Conservation (phyloP, 257 asterid species). For the Schizonepeta tenuifolia region DNA sequence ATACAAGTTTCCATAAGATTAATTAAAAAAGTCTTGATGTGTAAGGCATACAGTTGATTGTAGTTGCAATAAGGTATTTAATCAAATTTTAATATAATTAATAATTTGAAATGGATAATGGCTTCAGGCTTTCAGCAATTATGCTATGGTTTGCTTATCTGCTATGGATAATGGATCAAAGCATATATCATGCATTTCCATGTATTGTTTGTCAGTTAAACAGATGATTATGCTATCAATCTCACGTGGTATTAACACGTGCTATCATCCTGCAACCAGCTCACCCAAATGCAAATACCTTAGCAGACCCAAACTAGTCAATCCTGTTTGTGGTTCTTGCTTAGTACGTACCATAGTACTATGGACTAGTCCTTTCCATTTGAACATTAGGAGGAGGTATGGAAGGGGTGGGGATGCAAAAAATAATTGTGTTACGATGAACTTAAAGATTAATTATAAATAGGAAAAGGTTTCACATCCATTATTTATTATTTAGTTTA, state of each 20-base stretch:
- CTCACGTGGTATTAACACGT: neutral
- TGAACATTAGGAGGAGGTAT: neutral
- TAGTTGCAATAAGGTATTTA: neutral
- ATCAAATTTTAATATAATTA: conserved; percentile 1
- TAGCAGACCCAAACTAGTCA: neutral
- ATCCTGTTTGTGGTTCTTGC: neutral
- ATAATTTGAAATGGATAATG: neutral
- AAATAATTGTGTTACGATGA: neutral
- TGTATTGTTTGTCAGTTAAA: neutral
- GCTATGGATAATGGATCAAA: neutral
- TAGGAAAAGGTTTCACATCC: neutral
- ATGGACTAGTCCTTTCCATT: neutral
- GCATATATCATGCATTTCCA: neutral
- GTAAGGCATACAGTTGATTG: neutral
- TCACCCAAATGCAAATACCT: neutral
- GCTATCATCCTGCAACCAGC: neutral
- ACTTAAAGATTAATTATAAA: neutral
- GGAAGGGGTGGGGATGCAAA: neutral
- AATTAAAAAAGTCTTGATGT: conserved; percentile 2
- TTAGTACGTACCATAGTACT: neutral
- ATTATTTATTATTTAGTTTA: neutral
- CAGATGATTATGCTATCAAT: neutral
- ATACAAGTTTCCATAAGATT: neutral
- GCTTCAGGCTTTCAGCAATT: neutral
- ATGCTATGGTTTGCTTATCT: conserved; percentile 1